A percentile compares a stretch with the other conserved stretches of the same genome.
Evolutionary conservation across 495 filamentous ascomycete species (phyloP).

Genomic region (Hypoxylon subgilvum): DNA sequence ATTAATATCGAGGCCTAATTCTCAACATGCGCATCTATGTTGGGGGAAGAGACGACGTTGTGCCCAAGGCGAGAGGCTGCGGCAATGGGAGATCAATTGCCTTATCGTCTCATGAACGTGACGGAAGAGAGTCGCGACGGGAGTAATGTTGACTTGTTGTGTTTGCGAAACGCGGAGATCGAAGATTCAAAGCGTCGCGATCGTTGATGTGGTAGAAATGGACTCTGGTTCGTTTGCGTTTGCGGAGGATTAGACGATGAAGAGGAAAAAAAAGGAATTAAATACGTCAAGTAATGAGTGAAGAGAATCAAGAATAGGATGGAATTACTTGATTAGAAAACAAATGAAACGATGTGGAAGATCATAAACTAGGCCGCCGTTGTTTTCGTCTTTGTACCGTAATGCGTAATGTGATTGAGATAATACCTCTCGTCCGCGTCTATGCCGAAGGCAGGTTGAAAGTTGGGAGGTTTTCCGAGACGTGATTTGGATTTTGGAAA

Average conservation of each 20-base stretch:
- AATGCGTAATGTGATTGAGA: constrained; percentile 12
- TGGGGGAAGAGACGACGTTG: constrained; percentile 21
- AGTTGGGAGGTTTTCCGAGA: too few relatives aligned
- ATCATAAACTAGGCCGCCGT: constrained; percentile 1
- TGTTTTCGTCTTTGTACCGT: constrained; percentile 17
- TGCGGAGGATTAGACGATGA: constrained; percentile 8
- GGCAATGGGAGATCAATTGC: constrained; percentile 22
- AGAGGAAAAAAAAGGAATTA: constrained; percentile 18
- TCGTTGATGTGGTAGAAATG: not conserved
- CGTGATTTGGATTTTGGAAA: constrained; percentile 36
- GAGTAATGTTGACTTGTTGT: not conserved
- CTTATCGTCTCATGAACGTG: constrained; percentile 5
- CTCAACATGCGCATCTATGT: constrained; percentile 40
- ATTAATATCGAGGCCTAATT: constrained; percentile 14
- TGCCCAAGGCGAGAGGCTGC: constrained; percentile 14
- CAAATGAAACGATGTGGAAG: constrained; percentile 16
- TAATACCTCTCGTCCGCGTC: constrained; percentile 3
- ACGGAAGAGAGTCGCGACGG: not conserved
- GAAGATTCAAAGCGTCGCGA: constrained; percentile 5
- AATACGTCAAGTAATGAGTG: constrained; percentile 32
- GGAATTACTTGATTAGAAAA: constrained; percentile 18
- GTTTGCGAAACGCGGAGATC: constrained; percentile 4
- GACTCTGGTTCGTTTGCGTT: not conserved
- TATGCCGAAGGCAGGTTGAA: constrained; percentile 14
- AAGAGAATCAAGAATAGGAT: constrained; percentile 36